Conservation (phyloP, 225 moss, liverwort and hornwort species). For the Sphagnum tenellum region DNA sequence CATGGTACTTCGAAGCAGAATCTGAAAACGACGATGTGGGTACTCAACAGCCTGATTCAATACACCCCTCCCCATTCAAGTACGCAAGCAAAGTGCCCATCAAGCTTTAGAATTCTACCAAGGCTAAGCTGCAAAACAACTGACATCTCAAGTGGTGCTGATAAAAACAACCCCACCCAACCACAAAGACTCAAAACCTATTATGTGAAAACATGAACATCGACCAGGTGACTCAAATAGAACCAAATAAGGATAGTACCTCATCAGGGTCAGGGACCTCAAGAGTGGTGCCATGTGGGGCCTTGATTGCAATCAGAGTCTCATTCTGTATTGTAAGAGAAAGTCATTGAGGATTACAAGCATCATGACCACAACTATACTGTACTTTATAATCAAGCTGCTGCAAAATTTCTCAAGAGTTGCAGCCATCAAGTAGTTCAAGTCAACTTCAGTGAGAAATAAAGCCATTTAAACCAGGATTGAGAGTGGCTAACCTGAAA, state of each 20-base stretch:
- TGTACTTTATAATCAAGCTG: too few relatives aligned
- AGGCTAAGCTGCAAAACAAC: too few relatives aligned
- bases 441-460: neutral
- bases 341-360: neutral
- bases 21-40: conserved; percentile 79
- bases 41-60: conserved; percentile 69
- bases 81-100: too few relatives aligned
- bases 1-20: conserved; percentile 70
- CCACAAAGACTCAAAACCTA: too few relatives aligned
- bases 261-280: conserved; percentile 90
- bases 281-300: conserved; percentile 73
- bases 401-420: too few relatives aligned
- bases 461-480: neutral
- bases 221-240: too few relatives aligned
- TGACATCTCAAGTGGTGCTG: too few relatives aligned
- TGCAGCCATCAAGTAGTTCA: neutral
- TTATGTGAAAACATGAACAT: too few relatives aligned
- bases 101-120: too few relatives aligned
- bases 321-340: conserved; percentile 37
- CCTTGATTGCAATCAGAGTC: conserved; percentile 82
- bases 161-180: too few relatives aligned
- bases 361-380: too few relatives aligned
- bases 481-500: conserved; percentile 45
- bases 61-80: neutral
- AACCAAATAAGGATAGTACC: conserved; percentile 16